phyloP scores from a whole-genome alignment of 352 stramenopile genomes.

The Pythium guiyangense region DNA sequence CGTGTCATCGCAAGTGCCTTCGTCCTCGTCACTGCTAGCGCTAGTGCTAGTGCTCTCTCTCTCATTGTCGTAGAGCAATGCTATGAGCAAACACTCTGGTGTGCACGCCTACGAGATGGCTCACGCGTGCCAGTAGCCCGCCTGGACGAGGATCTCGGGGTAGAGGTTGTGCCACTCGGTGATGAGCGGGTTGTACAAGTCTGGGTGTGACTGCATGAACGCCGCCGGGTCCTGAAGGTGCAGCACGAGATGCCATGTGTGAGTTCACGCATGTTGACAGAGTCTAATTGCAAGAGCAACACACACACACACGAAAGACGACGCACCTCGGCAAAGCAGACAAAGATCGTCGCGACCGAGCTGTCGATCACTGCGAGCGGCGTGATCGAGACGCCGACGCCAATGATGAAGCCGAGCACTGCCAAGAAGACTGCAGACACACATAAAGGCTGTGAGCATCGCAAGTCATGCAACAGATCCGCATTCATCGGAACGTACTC shows the following conservation, averaged over 20 bases:
- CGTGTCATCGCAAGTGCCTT: too few relatives aligned
- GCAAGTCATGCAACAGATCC: too few relatives aligned
- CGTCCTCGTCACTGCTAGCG: too few relatives aligned
- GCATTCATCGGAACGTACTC: slow-evolving; percentile 31
- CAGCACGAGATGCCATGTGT: background rate
- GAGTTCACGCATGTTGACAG: background rate
- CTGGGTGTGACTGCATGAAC: slow-evolving; percentile 75
- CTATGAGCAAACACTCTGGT: too few relatives aligned
- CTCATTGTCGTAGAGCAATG: too few relatives aligned
- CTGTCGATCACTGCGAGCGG: slow-evolving; percentile 91
- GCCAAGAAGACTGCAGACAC: slow-evolving; percentile 43
- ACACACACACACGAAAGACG: too few relatives aligned
- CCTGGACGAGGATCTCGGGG: slow-evolving; percentile 85
- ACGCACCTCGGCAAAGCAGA: slow-evolving; percentile 92
- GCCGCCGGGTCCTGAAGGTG: slow-evolving; percentile 65
- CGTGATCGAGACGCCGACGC: slow-evolving; percentile 85
- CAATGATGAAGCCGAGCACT: slow-evolving; percentile 87
- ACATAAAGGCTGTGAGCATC: background rate
- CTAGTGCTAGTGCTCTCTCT: background rate
- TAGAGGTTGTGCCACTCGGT: slow-evolving; percentile 88
- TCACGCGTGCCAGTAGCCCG: slow-evolving; percentile 75
- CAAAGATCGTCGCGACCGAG: slow-evolving; percentile 94
- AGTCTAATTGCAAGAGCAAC: background rate
- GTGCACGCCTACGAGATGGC: background rate
- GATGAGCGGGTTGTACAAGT: slow-evolving; percentile 79